These are phyloP conservation scores for Penicillium paradoxum DNA, from an alignment of 495 filamentous ascomycete species.

Conservation along the genomic window DNA sequence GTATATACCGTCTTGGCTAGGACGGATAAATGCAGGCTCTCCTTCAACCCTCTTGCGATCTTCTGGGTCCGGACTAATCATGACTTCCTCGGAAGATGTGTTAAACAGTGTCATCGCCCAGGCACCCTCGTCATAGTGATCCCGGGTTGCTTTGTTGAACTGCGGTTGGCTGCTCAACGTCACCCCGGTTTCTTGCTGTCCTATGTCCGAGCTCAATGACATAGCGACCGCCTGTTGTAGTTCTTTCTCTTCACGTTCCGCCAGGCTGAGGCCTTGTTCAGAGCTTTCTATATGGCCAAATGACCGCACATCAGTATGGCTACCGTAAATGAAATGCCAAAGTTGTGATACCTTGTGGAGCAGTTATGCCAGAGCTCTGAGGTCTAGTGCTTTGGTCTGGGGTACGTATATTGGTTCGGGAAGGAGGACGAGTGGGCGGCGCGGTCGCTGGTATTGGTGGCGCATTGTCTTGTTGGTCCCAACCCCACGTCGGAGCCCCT, in stretches of 20 bases:
- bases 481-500: conserved; percentile 47
- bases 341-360: conserved; percentile 15
- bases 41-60: conserved; percentile 54
- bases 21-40: conserved; percentile 69
- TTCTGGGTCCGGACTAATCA: conserved; percentile 55
- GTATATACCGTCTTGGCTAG: conserved; percentile 53
- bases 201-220: conserved; percentile 43
- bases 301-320: conserved; percentile 8
- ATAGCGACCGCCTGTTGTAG: conserved; percentile 54
- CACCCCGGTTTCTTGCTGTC: conserved; percentile 56
- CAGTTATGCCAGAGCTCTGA: conserved; percentile 3
- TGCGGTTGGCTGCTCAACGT: conserved; percentile 39
- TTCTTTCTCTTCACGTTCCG: conserved; percentile 54
- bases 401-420: conserved; percentile 51
- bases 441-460: conserved; percentile 39
- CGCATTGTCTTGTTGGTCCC: conserved; percentile 49
- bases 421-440: conserved; percentile 66
- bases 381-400: conserved; percentile 11
- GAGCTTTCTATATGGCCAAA: conserved; percentile 29
- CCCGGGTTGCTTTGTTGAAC: conserved; percentile 70
- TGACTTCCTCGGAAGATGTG: conserved; percentile 51
- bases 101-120: conserved; percentile 73
- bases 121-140: conserved; percentile 61
- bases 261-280: conserved; percentile 39
- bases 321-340: conserved; percentile 8